Evolutionary conservation across 163 green algal genomes (phyloP).

Genomic region (Volvox carteri): DNA sequence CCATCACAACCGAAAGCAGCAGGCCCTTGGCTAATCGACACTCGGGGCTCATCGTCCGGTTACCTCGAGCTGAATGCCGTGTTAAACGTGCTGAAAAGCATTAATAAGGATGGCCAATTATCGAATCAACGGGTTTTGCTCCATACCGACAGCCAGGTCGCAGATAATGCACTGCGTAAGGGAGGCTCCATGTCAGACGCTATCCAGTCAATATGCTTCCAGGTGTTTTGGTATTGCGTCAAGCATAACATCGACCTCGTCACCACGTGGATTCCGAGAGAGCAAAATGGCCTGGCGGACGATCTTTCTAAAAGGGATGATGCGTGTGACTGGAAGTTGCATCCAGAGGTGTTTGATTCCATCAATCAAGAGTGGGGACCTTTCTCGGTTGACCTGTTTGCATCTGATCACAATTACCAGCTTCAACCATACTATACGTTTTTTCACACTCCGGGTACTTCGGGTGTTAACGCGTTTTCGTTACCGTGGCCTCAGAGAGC

Average conservation of each 20-base stretch:
- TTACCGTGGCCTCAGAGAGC: background rate
- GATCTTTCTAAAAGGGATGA: background rate
- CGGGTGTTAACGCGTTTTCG: background rate
- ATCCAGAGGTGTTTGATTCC: background rate
- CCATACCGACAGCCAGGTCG: no score
- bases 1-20: no score
- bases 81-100: no score
- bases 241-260: background rate
- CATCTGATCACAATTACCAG: background rate
- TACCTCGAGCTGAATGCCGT: no score
- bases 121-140: no score
- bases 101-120: no score
- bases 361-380: background rate
- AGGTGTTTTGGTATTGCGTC: constrained; percentile 14
- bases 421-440: background rate
- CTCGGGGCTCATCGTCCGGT: no score
- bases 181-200: background rate
- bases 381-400: constrained; percentile 2
- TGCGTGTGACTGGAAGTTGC: background rate
- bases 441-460: background rate
- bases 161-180: background rate
- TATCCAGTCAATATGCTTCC: background rate
- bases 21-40: no score
- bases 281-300: background rate
- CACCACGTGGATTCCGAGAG: background rate